phyloP scores from a whole-genome alignment of 495 filamentous ascomycete species.

The Talaromyces liani region DNA sequence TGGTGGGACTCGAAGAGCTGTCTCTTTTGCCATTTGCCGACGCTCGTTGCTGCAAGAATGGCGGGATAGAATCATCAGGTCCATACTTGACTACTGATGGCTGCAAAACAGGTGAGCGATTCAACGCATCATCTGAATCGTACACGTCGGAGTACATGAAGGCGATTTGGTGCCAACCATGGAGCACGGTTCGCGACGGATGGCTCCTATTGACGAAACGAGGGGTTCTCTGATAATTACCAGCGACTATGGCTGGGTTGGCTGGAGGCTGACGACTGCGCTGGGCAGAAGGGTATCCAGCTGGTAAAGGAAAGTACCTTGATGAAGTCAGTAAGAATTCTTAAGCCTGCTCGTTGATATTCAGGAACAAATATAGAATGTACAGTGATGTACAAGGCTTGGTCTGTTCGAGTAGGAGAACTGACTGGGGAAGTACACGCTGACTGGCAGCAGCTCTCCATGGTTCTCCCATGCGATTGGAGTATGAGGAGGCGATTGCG shows the following conservation, averaged over 20 bases:
- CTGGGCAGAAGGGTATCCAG: background rate
- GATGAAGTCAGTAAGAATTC: background rate
- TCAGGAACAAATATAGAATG: background rate
- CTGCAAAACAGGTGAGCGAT: conserved; percentile 21
- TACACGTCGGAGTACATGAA: conserved; percentile 35
- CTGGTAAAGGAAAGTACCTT: background rate
- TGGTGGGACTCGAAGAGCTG: conserved; percentile 16
- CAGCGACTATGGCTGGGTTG: background rate
- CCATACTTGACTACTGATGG: conserved; percentile 17
- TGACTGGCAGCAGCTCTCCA: background rate
- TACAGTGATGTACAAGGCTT: background rate
- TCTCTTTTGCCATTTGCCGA: conserved; percentile 13
- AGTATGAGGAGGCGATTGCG: background rate
- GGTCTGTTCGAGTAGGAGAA: background rate
- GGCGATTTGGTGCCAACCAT: conserved; percentile 12
- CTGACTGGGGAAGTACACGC: background rate
- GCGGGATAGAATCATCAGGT: conserved; percentile 17
- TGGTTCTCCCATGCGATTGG: background rate
- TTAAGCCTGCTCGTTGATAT: background rate
- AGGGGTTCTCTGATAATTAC: background rate
- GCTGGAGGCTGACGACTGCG: background rate
- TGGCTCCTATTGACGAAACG: background rate
- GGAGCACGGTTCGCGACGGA: background rate
- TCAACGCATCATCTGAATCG: conserved; percentile 37
- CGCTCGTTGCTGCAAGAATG: conserved; percentile 18